phyloP scores from a whole-genome alignment of 192 early-diverging fungal species.

The Linnemannia exigua region DNA sequence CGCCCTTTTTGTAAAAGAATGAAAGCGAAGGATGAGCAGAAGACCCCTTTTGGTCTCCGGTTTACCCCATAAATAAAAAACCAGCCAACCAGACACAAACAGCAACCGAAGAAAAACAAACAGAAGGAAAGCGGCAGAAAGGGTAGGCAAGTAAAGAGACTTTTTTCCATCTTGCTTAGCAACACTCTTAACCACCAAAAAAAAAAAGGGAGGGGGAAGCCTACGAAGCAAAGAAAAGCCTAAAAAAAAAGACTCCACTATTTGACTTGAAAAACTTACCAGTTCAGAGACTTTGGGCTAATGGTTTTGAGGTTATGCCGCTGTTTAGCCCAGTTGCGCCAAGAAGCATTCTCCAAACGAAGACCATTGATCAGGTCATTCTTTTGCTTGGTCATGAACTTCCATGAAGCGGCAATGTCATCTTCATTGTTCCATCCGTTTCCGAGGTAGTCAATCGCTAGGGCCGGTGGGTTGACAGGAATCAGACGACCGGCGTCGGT shows the following conservation, averaged over 20 bases:
- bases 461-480: slow-evolving; percentile 48
- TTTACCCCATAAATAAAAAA: slow-evolving; percentile 3
- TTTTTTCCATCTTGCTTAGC: background rate
- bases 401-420: slow-evolving; percentile 74
- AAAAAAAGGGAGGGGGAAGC: background rate
- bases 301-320: slow-evolving; percentile 68
- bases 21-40: background rate
- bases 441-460: slow-evolving; percentile 72
- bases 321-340: slow-evolving; percentile 80
- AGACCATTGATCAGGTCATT: slow-evolving; percentile 69
- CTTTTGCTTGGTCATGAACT: slow-evolving; percentile 74
- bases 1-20: background rate
- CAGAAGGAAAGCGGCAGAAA: background rate
- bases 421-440: slow-evolving; percentile 69
- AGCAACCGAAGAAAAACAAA: slow-evolving; percentile 1
- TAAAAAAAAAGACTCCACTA: background rate
- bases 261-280: slow-evolving; percentile 53
- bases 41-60: background rate
- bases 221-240: background rate
- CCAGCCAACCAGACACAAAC: background rate
- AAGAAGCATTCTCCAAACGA: slow-evolving; percentile 75
- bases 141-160: background rate
- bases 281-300: slow-evolving; percentile 67
- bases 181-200: background rate
- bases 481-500: slow-evolving; percentile 50